Evolutionary conservation across 192 early-diverging fungal genomes (phyloP), one percentile per base, ranked within the genome.

Genomic region (Gamsiella multidivaricata): DNA sequence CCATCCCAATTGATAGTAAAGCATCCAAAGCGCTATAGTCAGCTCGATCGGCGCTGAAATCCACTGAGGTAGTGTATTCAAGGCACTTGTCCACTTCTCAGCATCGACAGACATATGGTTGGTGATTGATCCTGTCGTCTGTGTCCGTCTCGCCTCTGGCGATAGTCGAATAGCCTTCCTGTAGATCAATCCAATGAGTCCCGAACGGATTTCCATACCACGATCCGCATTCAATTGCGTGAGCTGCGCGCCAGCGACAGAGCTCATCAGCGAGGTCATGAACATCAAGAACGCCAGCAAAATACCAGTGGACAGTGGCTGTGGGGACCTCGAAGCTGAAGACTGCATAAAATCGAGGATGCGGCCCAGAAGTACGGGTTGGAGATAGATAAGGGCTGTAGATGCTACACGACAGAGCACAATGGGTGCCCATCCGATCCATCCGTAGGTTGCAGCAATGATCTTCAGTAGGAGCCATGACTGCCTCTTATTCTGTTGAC

Each of bases 161-260:
- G 93, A 94, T 10, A 98, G 89, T 2, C 73, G 34, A 32, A 98
- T 75, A 8, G 93, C 78, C 80, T 96, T 98, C 26, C 83, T 83
- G 79, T 95, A 97, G 20, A 97, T 90, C 34, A 92, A 5, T 1
- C 71, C 63, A 17, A 66, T 61, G 3, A 74, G 51, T 10, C 63
- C 71, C 2, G 71, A 61, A 8, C 71, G 71, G 49, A 66, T 74
- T 51, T 74, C 71, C 63, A 74, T 74, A 0, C 71, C 71, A 36
- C 62, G 56, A 2, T 74, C 63, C 7, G 71, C 63, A 26, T 60
- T 66, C 56, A 66, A 33, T 23, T 74, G 71, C 18, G 41, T 59
- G 3, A 66, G 25, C 17, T 66, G 71, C 4, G 62, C 57, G n/a
- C 63, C 51, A 5, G 50, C 22, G 15, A 74, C 50, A 1, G 71